These are phyloP conservation scores for Plasmodium knowlesi DNA, from an alignment of 169 alveolate genomes.

Conservation along the genomic window DNA sequence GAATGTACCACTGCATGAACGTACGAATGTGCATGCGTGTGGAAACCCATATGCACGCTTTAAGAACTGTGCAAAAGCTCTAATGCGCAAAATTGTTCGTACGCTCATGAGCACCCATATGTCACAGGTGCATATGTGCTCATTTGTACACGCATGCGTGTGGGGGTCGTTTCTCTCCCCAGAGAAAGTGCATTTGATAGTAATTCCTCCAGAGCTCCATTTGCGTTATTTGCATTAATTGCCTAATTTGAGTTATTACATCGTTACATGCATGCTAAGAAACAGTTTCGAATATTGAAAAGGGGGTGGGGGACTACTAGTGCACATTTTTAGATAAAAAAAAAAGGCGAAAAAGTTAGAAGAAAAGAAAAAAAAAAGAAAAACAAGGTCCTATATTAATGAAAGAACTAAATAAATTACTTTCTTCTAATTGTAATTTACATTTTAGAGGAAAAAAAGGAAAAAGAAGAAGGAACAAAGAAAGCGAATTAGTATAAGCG, in stretches of 20 bases:
- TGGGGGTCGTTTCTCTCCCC: not conserved
- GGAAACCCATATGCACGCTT: not conserved
- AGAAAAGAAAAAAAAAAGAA: not conserved
- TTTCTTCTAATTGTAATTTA: not conserved
- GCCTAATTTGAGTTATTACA: not conserved
- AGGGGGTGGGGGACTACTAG: not conserved
- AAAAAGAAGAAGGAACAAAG: not conserved
- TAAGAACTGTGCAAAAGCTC: not conserved
- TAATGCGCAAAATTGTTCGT: not conserved
- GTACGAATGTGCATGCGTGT: not conserved
- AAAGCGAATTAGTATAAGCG: not conserved
- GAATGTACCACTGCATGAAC: not conserved
- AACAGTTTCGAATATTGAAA: not conserved
- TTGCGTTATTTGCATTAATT: not conserved
- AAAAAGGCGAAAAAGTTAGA: not conserved
- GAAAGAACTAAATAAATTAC: not conserved
- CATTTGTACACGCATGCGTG: not conserved
- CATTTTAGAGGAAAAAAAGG: not conserved
- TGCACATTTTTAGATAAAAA: not conserved
- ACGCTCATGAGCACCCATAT: not conserved
- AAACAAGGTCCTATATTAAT: not conserved
- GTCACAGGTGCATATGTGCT: not conserved
- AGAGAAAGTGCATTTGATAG: not conserved
- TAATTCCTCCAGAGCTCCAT: not conserved
- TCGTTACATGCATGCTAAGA: conserved; percentile 3